Base-by-base conservation (phyloP, 257 asterid species). In the Orobanche coerulescens region DNA sequence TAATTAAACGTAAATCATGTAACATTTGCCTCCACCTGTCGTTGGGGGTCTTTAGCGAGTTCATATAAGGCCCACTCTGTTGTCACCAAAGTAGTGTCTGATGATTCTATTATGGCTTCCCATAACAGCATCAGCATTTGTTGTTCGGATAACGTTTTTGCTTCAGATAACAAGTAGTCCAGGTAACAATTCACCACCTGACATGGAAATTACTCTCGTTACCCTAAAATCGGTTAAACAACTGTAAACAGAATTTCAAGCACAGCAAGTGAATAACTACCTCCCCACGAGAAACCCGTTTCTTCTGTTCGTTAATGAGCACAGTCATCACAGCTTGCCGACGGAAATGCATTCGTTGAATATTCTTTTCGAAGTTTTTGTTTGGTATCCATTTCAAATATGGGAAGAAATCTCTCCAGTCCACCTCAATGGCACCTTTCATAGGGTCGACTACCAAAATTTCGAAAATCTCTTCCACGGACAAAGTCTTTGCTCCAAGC, bases 21-120 rank as follows among this genome's bases (percentile, higher is more conserved):
- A 9, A 16, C 11, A 31, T 55, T 31, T 1, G 8, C 44, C 48
- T 10, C 19, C 23, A 83, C 94, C 94, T 85, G 94, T 55, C 63
- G 75, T 4, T 67, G 62, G 2, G 65, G 84, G 71, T 82, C 78
- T 75, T 82, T 85, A 31, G 94, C 81, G 42, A 85, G 83, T 71
- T 85, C 87, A 67, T 80, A 85, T 84, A 85, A 72, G 5, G 90
- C 90, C 94, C 94, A 85, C 76, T 85, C 94, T 16, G 87, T 76
- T 16, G 80, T 46, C 51, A 82, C 83, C 65, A 76, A 34, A 26
- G 84, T 78, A 22, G 94, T 85, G 65, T 85, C 94, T 16, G 94
- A 80, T 58, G 94, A 25, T 75, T 85, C 94, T 52, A 85, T 85
- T 36, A 85, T 78, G 70, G 77, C 71, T 79, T 85, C 90, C 90